A percentile compares a stretch with the other conserved stretches of the same genome.
phyloP scores from a whole-genome alignment of 1,284 basidiomycete genomes.

The Cutaneotrichosporon sp. region DNA sequence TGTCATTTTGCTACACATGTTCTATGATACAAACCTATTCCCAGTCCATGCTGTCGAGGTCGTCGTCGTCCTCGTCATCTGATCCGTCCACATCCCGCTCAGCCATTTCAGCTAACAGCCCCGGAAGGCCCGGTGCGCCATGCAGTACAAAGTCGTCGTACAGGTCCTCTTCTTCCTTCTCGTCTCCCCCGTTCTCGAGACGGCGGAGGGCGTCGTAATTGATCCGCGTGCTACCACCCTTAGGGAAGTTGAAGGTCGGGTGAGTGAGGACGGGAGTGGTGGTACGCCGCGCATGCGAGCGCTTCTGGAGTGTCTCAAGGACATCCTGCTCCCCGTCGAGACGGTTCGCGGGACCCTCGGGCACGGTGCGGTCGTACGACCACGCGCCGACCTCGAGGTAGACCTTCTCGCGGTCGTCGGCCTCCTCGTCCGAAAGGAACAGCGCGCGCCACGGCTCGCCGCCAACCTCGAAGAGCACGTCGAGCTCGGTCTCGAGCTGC shows the following conservation, averaged over 20 bases:
- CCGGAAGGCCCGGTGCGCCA: not conserved
- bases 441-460: slow-evolving; percentile 16
- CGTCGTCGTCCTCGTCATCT: not conserved
- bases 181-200: not conserved
- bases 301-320: not conserved
- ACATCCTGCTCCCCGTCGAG: not conserved
- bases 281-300: not conserved
- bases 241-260: not conserved
- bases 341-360: slow-evolving; percentile 7
- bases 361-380: slow-evolving; percentile 3
- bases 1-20: not conserved
- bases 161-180: not conserved
- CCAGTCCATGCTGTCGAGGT: not conserved
- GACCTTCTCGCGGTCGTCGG: slow-evolving; percentile 3
- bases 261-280: not conserved
- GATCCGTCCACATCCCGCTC: not conserved
- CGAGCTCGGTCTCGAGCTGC: slow-evolving; percentile 26
- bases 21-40: not conserved
- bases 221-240: slow-evolving; percentile 11
- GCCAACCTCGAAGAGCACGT: slow-evolving; percentile 19
- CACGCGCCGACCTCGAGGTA: slow-evolving; percentile 11
- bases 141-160: not conserved
- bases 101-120: too few relatives aligned
- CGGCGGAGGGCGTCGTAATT: slow-evolving; percentile 9
- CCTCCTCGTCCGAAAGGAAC: slow-evolving; percentile 11